A percentile compares a stretch with the other conserved stretches of the same genome.
Conservation (phyloP, 2,329 filamentous ascomycete genomes). For the Talaromyces atroroseus region DNA sequence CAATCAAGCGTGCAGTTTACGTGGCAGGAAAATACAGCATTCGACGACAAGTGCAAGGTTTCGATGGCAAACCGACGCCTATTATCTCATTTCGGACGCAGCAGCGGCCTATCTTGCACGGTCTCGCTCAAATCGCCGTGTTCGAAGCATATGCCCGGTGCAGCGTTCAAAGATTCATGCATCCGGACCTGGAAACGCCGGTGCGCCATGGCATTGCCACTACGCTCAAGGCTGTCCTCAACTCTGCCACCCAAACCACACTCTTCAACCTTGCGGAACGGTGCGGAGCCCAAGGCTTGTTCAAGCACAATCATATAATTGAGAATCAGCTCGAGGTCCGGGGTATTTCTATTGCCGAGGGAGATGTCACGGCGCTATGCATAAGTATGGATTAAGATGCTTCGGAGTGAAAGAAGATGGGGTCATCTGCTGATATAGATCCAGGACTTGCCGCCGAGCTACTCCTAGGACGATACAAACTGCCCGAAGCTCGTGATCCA, state of each 20-base stretch:
- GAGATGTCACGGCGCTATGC: slow-evolving; percentile 12
- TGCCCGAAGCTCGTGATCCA: slow-evolving; percentile 16
- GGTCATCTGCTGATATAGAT: neutral
- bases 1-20: slow-evolving; percentile 18
- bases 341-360: slow-evolving; percentile 13
- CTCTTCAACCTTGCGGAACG: slow-evolving; percentile 11
- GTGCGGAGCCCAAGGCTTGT: slow-evolving; percentile 14
- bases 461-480: slow-evolving; percentile 20
- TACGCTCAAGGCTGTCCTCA: slow-evolving; percentile 12
- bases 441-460: slow-evolving; percentile 24
- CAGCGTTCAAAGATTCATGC: neutral
- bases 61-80: slow-evolving; percentile 12
- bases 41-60: slow-evolving; percentile 15
- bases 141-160: slow-evolving; percentile 16
- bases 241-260: slow-evolving; percentile 9
- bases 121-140: slow-evolving; percentile 18
- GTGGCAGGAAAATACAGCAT: slow-evolving; percentile 18
- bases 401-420: neutral
- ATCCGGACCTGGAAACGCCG: neutral
- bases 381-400: neutral
- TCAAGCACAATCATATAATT: slow-evolving; percentile 14
- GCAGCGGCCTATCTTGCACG: slow-evolving; percentile 22
- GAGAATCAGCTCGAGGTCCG: slow-evolving; percentile 4
- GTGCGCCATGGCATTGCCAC: slow-evolving; percentile 13
- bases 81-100: slow-evolving; percentile 23